Evolutionary conservation across 176 grass and related monocot genomes (phyloP).

Genomic region (Avena atlantica): DNA sequence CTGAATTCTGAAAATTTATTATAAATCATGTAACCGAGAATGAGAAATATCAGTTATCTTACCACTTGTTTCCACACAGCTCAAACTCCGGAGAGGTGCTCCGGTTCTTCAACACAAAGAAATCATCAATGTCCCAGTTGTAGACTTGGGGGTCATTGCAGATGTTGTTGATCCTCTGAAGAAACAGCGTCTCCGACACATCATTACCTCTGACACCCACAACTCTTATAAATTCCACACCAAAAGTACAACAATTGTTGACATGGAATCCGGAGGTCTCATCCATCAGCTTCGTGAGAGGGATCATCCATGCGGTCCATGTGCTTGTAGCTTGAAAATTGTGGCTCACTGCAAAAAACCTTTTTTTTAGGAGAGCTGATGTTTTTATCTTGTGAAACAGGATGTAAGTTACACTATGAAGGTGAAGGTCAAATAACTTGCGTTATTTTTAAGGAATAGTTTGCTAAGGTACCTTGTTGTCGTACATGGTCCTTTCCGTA

Average conservation of each 20-base stretch:
- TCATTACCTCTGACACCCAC: not conserved
- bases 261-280: constrained; percentile 27
- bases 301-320: constrained; percentile 37
- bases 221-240: constrained; percentile 44
- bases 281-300: constrained; percentile 22
- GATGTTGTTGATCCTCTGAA: constrained; percentile 29
- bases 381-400: not conserved
- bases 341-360: constrained; percentile 41
- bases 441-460: not conserved
- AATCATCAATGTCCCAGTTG: constrained; percentile 41
- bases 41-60: no score
- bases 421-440: not conserved
- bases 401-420: not conserved
- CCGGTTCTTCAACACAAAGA: constrained; percentile 28
- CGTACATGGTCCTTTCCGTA: constrained; percentile 37
- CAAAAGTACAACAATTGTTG: constrained; percentile 31
- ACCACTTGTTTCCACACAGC: constrained; percentile 36
- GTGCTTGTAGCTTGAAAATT: constrained; percentile 28
- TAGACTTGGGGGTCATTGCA: constrained; percentile 10
- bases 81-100: constrained; percentile 34
- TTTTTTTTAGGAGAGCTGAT: not conserved
- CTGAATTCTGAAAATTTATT: no score
- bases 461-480: constrained; percentile 27
- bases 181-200: constrained; percentile 13
- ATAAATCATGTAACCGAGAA: no score